Base-by-base conservation (phyloP, 2,329 filamentous ascomycete genomes). In the Remersonia thermophila region DNA sequence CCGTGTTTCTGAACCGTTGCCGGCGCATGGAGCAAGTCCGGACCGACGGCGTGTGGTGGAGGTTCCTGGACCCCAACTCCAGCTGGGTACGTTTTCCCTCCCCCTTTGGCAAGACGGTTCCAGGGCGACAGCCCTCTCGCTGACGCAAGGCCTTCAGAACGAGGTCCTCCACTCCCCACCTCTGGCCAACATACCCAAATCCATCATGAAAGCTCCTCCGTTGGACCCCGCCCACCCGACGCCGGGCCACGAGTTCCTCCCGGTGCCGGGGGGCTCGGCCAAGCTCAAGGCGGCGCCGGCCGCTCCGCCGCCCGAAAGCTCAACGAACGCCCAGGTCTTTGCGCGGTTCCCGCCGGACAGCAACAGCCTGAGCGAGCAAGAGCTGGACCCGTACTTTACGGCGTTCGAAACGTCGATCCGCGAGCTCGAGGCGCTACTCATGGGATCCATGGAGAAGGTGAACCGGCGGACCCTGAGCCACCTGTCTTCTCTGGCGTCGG, bases 41-140 rank as follows among this genome's bases (percentile, higher is more conserved):
- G 36, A 83, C 86, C 41, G 91, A 98, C 53, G 89, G 89, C 3
- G 87, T 98, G 17, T 94, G 87, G 77, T 95, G 89, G 87, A 80
- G 86, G 47, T 98, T 98, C 54, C 69, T 98, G 25, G 91, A 98
- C 55, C 91, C 93, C 9, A 96, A 98, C 56, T 87, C 89, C 16
- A 96, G 91, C 73, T 98, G 91, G 91, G 86, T 94, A 74, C 26
- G 62, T 46, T 25, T 4, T 10, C 10, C 13, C 10, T 5, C 13
- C 27, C 13, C 4, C 3, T 27, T 7, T 14, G 11, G 25, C 16
- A 16, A 18, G 16, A 17, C 13, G 12, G 9, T 14, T 7, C 5
- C 5, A 23, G 20, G 5, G 20, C 20, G 20, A 23, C 20, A 9
- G 20, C 20, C 20, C 20, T 30, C 33, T 30, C 33, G 40, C 53